A percentile compares a stretch with the other conserved stretches of the same genome.
These are phyloP conservation scores for Auricularia heimuer DNA, from an alignment of 768 basidiomycete genomes.

Conservation along the genomic window DNA sequence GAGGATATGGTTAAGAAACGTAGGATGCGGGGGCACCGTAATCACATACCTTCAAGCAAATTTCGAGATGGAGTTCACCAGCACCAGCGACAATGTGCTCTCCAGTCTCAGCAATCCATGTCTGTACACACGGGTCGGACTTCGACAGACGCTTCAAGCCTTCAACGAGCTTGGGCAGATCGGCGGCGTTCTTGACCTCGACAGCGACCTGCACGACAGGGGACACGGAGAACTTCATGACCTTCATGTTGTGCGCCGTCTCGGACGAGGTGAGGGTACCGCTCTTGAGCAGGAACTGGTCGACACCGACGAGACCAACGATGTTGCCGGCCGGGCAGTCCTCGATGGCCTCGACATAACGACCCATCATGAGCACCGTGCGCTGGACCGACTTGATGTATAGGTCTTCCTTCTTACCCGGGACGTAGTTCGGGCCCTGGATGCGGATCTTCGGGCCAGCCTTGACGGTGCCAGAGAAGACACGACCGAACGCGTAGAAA, in stretches of 20 bases:
- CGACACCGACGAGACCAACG: slow-evolving; percentile 96
- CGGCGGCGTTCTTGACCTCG: slow-evolving; percentile 98
- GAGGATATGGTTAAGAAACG: slow-evolving; percentile 6
- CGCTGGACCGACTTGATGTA: slow-evolving; percentile 98
- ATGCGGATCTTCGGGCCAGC: slow-evolving; percentile 98
- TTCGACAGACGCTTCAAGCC: slow-evolving; percentile 99
- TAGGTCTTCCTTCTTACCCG: slow-evolving; percentile 97
- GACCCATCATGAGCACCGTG: slow-evolving; percentile 99
- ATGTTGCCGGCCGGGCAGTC: slow-evolving; percentile 99
- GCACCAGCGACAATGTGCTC: slow-evolving; percentile 99
- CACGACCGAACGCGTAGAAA: slow-evolving; percentile 99
- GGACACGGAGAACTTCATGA: slow-evolving; percentile 99
- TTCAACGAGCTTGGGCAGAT: slow-evolving; percentile 99
- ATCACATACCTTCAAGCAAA: slow-evolving; percentile 81
- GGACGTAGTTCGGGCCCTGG: slow-evolving; percentile 97
- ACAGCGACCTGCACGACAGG: slow-evolving; percentile 99
- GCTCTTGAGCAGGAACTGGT: slow-evolving; percentile 99
- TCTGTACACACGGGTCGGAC: slow-evolving; percentile 98
- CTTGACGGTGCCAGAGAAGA: slow-evolving; percentile 96
- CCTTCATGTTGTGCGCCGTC: slow-evolving; percentile 99
- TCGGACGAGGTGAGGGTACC: slow-evolving; percentile 97
- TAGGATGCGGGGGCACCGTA: not conserved
- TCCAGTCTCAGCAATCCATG: slow-evolving; percentile 84
- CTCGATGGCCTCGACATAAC: slow-evolving; percentile 96
- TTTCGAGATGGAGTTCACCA: slow-evolving; percentile 98